Evolutionary conservation across 768 basidiomycete species (phyloP).

Genomic region (Leccinum subtestaceum): DNA sequence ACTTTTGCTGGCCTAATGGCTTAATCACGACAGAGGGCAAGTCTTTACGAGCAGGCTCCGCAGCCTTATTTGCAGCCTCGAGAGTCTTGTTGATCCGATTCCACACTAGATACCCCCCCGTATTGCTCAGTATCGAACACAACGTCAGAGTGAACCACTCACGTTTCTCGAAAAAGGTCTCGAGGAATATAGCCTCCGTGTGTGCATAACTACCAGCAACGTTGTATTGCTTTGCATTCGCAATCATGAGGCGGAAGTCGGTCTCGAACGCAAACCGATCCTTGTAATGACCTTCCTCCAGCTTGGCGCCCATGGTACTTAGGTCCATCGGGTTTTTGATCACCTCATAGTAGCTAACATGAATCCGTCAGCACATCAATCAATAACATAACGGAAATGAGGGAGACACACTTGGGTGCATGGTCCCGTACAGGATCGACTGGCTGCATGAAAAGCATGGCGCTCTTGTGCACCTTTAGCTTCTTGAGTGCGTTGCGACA

Average conservation of each 20-base stretch:
- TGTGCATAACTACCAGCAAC: conserved; percentile 65
- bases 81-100: conserved; percentile 80
- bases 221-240: conserved; percentile 88
- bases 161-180: conserved; percentile 86
- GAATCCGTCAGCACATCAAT: neutral
- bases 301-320: conserved; percentile 80
- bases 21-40: conserved; percentile 28
- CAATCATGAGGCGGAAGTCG: conserved; percentile 86
- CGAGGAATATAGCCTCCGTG: conserved; percentile 71
- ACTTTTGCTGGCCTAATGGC: conserved; percentile 18
- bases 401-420: conserved; percentile 66
- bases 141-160: conserved; percentile 30
- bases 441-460: conserved; percentile 74
- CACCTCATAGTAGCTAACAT: conserved; percentile 77
- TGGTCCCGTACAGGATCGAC: conserved; percentile 95
- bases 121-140: conserved; percentile 7
- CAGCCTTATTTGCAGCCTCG: conserved; percentile 56
- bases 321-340: conserved; percentile 96
- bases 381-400: conserved; percentile 1
- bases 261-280: conserved; percentile 79
- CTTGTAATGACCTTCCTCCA: conserved; percentile 83
- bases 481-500: conserved; percentile 80
- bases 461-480: conserved; percentile 32
- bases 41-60: conserved; percentile 22
- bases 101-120: conserved; percentile 65